Evolutionary conservation across 495 filamentous ascomycete species (phyloP).

Genomic region (Xylaria grammica): DNA sequence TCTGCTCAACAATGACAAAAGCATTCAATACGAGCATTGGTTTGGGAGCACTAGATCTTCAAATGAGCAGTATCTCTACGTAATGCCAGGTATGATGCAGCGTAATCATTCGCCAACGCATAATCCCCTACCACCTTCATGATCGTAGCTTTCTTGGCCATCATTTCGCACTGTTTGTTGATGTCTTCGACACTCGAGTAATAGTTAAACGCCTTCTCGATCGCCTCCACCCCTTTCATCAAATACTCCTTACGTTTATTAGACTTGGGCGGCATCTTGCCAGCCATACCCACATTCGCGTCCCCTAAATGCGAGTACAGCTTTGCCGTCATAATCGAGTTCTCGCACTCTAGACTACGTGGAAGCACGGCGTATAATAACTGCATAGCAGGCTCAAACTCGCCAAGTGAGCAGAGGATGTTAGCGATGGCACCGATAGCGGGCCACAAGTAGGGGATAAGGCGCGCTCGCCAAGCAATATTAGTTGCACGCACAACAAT

Average conservation of each 20-base stretch:
- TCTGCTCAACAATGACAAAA: conserved; percentile 3
- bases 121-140: conserved; percentile 76
- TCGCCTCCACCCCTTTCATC: conserved; percentile 66
- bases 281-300: conserved; percentile 82
- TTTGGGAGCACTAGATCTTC: conserved; percentile 20
- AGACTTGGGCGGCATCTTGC: conserved; percentile 44
- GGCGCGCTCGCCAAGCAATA: conserved; percentile 71
- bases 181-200: conserved; percentile 77
- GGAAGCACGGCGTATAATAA: conserved; percentile 79
- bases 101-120: conserved; percentile 74
- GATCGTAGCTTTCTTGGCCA: conserved; percentile 84
- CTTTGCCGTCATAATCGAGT: conserved; percentile 65
- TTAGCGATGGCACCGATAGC: conserved; percentile 71
- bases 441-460: conserved; percentile 78
- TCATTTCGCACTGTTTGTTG: conserved; percentile 76
- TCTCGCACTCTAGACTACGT: conserved; percentile 78
- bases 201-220: conserved; percentile 67
- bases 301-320: conserved; percentile 81
- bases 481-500: conserved; percentile 79
- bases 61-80: conserved; percentile 46
- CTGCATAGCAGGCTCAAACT: conserved; percentile 71
- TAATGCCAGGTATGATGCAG: conserved; percentile 69
- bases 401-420: conserved; percentile 72
- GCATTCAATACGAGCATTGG: neutral
- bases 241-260: conserved; percentile 62